Evolutionary conservation across 2,329 filamentous ascomycete genomes (phyloP).

Genomic region (Xylariales sp.): DNA sequence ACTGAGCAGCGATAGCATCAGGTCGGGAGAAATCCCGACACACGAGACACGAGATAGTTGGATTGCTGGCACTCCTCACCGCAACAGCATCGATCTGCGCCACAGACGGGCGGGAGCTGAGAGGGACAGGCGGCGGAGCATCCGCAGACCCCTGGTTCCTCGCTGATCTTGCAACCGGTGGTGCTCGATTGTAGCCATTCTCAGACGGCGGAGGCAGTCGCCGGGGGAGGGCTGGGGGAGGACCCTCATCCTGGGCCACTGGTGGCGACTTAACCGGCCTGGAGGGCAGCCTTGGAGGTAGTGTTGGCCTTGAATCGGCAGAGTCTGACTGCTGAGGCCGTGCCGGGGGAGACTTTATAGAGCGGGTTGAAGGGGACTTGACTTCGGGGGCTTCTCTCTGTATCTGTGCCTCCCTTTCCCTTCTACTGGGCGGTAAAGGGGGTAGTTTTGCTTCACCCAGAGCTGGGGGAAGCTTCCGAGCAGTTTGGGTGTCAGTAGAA

Average conservation of each 20-base stretch:
- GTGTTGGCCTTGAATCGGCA: constrained; percentile 30
- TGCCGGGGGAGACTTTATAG: constrained; percentile 32
- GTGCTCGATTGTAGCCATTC: constrained; percentile 11
- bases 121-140: constrained; percentile 47
- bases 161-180: constrained; percentile 9
- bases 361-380: constrained; percentile 19
- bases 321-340: constrained; percentile 26
- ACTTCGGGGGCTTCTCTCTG: constrained; percentile 26
- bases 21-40: constrained; percentile 86
- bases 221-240: constrained; percentile 23
- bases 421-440: constrained; percentile 49
- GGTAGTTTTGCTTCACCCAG: constrained; percentile 54
- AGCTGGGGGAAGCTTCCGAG: constrained; percentile 47
- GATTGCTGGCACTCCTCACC: constrained; percentile 22
- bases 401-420: constrained; percentile 46
- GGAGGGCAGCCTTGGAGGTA: constrained; percentile 49
- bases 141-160: constrained; percentile 21
- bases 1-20: constrained; percentile 72
- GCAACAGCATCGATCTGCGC: constrained; percentile 45
- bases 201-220: constrained; percentile 34
- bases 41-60: constrained; percentile 54
- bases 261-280: constrained; percentile 34
- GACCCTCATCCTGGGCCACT: constrained; percentile 17
- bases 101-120: constrained; percentile 46
- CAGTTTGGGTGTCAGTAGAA: constrained; percentile 33